Conservation (phyloP, 140 eudicot genomes). For the Cichorium intybus region DNA sequence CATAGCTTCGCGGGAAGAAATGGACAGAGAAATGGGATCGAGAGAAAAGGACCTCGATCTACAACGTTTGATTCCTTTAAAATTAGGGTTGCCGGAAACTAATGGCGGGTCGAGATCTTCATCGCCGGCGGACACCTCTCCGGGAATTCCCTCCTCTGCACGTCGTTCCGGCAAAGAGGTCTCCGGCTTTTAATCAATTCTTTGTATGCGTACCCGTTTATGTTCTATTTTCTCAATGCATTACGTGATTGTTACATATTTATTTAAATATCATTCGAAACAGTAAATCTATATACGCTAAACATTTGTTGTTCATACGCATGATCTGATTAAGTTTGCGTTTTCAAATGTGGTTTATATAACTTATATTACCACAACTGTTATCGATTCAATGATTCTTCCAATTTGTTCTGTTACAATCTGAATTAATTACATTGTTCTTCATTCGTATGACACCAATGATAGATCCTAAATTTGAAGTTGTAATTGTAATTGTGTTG, state of each 20-base stretch:
- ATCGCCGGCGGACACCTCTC: constrained; percentile 39
- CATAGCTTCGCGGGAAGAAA: constrained; percentile 25
- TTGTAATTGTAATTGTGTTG: background rate
- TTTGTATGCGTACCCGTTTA: background rate
- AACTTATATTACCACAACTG: background rate
- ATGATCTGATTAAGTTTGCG: background rate
- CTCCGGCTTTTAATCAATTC: background rate
- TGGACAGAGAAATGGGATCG: constrained; percentile 37
- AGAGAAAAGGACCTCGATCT: constrained; percentile 52
- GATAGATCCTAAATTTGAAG: constrained; percentile 10
- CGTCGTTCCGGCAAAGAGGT: constrained; percentile 72
- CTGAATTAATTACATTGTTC: background rate
- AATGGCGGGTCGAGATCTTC: constrained; percentile 45
- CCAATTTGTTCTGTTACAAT: background rate
- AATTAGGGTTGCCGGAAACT: constrained; percentile 18
- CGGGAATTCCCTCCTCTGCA: constrained; percentile 34
- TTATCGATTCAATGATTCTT: background rate
- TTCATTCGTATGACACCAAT: background rate
- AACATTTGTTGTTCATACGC: background rate
- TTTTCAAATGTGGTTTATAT: background rate
- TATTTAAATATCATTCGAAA: background rate
- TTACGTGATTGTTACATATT: background rate
- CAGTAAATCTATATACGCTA: background rate
- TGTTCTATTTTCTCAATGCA: background rate
- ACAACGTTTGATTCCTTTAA: constrained; percentile 47